Conservation (phyloP, 1,284 basidiomycete genomes). For the Cerioporus squamosus region DNA sequence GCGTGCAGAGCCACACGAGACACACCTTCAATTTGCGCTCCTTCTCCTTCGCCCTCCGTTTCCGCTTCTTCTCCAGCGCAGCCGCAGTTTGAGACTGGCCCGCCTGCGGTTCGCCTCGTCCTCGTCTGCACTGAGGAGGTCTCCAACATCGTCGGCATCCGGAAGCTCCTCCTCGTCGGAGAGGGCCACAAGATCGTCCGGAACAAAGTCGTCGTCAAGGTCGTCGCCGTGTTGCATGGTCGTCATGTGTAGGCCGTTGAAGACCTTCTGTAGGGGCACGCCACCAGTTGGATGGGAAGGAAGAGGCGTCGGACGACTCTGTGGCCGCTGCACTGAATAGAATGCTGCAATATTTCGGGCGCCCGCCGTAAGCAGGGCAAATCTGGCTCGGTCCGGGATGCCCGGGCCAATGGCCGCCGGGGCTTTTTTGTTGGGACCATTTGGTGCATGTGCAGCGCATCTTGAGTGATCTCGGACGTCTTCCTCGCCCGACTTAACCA, state of each 20-base stretch:
- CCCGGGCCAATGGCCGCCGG: constrained; percentile 1
- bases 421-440: neutral
- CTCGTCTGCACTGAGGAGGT: constrained; percentile 50
- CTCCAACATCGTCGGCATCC: constrained; percentile 44
- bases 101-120: constrained; percentile 36
- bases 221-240: constrained; percentile 59
- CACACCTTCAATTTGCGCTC: constrained; percentile 65
- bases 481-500: neutral
- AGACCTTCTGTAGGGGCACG: neutral
- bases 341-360: neutral
- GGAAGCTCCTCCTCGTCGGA: constrained; percentile 61
- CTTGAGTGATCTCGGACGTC: neutral
- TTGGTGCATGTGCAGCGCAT: neutral
- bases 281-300: constrained; percentile 5
- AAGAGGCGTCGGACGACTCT: neutral
- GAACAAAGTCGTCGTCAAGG: constrained; percentile 79
- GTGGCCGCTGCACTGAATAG: neutral
- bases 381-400: neutral
- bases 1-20: constrained; percentile 17
- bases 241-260: constrained; percentile 7
- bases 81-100: constrained; percentile 29
- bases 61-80: constrained; percentile 60
- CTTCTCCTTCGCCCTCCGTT: constrained; percentile 73
- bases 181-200: constrained; percentile 68
- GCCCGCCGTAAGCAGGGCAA: neutral